Base-by-base conservation (phyloP, 1,284 basidiomycete genomes). In the Sporisorium scitamineum region DNA sequence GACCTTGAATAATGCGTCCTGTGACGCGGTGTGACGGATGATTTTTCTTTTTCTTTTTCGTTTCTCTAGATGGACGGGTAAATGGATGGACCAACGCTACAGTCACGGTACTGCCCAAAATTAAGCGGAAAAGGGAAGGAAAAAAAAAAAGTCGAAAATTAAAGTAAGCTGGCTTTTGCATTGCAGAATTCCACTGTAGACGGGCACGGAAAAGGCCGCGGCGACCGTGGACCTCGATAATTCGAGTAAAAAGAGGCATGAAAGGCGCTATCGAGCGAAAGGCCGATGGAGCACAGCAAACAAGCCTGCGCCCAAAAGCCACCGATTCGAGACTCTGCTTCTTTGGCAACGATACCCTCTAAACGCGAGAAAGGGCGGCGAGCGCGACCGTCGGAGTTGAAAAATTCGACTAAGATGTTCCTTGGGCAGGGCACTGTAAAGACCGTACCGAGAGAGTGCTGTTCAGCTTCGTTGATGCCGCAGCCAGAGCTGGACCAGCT, bases 21-120 rank as follows among this genome's bases (percentile, higher is more conserved):
- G 22, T 31, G 53, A 39, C 41, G 39, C 53, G 39, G 39, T 31
- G 53, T 54, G 53, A 42, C 53, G 53, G 39, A 54, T 47, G 44
- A 24, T 27, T 27, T 47, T 47, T 47, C 22, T 20, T 14, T 39
- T 14, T 41, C 18, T n/a, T 18, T 41, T 16, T 3, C n/a, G 8
- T 37, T 37, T 16, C n/a, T n/a, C n/a, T 16, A 5, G n/a, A 31
- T 18, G 47, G 47, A 50, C n/a, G 47, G 27, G 8, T 22, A 31
- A 31, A 51, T 51, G 48, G 48, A 51, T 34, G 48, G 47, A 37
- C 8, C 34, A 13, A 37, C 6, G 37, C 37, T n/a, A 1, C 37
- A 39, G 37, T 39, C 37, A 39, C 37, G 5, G 16, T 34, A 51
- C 29, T n/a, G 50, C 50, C 50, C 16, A 54, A 29, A 41, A 41